Conservation (phyloP, 169 alveolate species). For the Babesia bovis region DNA sequence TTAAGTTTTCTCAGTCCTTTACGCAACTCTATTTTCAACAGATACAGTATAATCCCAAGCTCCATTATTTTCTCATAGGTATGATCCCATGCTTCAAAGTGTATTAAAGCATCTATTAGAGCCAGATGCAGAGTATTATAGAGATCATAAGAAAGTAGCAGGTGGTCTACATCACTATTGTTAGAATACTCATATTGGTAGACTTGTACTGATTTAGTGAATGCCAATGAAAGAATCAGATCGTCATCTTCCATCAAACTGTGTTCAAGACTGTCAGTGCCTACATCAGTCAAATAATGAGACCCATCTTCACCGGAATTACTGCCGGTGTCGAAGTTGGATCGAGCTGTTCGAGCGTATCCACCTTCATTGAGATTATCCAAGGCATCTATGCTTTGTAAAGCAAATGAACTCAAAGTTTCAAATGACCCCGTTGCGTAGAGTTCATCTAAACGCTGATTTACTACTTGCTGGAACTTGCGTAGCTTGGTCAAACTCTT, state of each 20-base stretch:
- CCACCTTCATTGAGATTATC: neutral
- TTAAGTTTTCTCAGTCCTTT: neutral
- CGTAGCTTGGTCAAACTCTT: conserved; percentile 6
- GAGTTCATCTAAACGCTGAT: neutral
- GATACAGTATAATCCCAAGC: conserved; percentile 25
- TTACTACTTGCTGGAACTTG: conserved; percentile 6
- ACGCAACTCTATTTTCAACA: conserved; percentile 21
- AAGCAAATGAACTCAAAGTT: neutral
- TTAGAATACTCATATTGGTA: conserved; percentile 7
- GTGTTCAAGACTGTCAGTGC: neutral
- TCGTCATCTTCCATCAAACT: neutral
- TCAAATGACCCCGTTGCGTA: neutral
- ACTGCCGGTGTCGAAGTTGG: neutral
- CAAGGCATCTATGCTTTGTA: neutral
- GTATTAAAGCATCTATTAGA: conserved; percentile 13
- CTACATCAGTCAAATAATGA: no score
- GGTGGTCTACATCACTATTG: conserved; percentile 12
- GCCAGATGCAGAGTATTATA: conserved; percentile 35
- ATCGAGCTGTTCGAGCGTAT: neutral
- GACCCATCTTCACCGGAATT: neutral
- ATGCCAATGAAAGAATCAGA: neutral
- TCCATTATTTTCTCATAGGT: conserved; percentile 17
- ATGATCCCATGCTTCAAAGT: conserved; percentile 21
- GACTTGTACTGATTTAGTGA: conserved; percentile 3
- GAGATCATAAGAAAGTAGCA: conserved; percentile 31